Evolutionary conservation across 805 yeast genomes (phyloP), one percentile per base, ranked within the genome.

Genomic region (Yarrowia phangngaensis): DNA sequence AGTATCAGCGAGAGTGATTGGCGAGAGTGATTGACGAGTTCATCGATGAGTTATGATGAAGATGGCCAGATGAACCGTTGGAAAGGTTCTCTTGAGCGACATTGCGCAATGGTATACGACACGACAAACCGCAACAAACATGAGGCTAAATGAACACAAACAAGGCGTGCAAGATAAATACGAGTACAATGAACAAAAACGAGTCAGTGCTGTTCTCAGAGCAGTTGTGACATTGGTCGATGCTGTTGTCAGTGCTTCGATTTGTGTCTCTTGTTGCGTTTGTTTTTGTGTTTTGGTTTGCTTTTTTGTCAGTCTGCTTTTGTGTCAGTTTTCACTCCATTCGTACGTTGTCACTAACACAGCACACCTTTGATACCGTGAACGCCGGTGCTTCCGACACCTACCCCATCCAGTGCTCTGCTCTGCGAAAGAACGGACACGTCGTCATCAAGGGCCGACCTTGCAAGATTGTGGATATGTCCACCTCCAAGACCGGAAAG

Each of bases 401-500:
- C 71, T 90, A 70, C 95, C 98, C 98, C 81, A 76, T 82, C 80
- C 98, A 90, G 82, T 90, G 98, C 84, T 92, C 97, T 68, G 96
- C 98, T 62, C 87, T 92, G 75, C 89, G 98, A 82, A 92, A 92
- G 94, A 84, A 80, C 80, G 98, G 98, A 69, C 94, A 86, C 82
- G 98, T 92, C 70, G 94, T 82, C 64, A 92, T 90, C 78, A 92
- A 92, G 80, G 79, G 86, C 68, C 94, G 98, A 82, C 98, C 98
- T 71, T 92, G 97, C 82, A 92, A 92, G 83, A 92, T 92, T 74
- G 95, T 92, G 66, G 98, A 92, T 73, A 92, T 92, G 98, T 92
- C 98, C 57, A 92, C 98, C 69, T 92, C 98, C 68, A 92, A 92
- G 84, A 92, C 98, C 65, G 98, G 98, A 78, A 92, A 92, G 97